These are phyloP conservation scores for Adiantum capillusveneris DNA, from an alignment of 75 land plant species.

Conservation along the genomic window DNA sequence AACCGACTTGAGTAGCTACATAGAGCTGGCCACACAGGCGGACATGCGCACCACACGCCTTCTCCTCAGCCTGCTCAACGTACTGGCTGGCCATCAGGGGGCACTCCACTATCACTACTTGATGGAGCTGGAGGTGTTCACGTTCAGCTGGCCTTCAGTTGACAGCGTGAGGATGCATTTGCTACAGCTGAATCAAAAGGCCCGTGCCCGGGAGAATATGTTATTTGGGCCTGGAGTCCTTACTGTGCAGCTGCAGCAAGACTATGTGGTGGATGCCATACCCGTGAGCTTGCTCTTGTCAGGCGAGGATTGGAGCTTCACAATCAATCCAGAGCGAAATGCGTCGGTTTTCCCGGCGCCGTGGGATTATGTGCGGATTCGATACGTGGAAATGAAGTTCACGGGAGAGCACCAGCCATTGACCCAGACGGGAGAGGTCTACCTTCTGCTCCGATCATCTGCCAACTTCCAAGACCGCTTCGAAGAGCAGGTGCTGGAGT, in stretches of 20 bases:
- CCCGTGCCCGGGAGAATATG: background rate
- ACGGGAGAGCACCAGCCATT: background rate
- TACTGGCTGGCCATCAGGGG: background rate
- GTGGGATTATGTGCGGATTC: constrained; percentile 5
- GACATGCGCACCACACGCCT: constrained; percentile 6
- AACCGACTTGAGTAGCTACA: constrained; percentile 1
- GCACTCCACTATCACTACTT: constrained; percentile 5
- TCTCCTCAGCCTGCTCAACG: background rate
- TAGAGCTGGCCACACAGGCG: constrained; percentile 7
- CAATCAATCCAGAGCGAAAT: background rate
- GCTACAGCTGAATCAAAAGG: background rate
- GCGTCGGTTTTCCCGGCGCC: background rate
- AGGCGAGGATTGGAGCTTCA: constrained; percentile 2
- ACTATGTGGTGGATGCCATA: constrained; percentile 2
- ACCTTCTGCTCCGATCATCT: constrained; percentile 1
- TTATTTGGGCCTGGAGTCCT: background rate
- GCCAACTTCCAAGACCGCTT: constrained; percentile 1
- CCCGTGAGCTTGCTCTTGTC: constrained; percentile 5
- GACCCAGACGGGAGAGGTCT: background rate
- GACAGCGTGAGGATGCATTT: background rate
- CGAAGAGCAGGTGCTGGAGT: constrained; percentile 3
- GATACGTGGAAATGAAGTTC: constrained; percentile 1
- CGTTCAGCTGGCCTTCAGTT: constrained; percentile 4
- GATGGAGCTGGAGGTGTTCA: background rate
- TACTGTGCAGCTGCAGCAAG: background rate